Base-by-base conservation (phyloP, 768 basidiomycete species). In the Multifurca ochricompacta region DNA sequence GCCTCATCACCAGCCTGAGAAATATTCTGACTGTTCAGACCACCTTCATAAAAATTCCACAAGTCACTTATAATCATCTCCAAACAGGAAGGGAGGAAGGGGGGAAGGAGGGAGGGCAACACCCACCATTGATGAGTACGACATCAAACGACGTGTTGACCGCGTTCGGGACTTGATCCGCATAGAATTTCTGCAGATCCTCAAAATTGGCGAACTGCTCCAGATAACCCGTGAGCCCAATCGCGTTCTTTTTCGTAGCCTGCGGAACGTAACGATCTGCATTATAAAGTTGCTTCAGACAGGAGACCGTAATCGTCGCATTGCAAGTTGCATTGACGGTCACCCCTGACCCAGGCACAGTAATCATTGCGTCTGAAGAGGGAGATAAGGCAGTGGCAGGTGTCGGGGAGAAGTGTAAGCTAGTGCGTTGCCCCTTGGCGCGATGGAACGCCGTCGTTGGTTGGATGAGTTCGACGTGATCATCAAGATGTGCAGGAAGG, bases 391-490 rank as follows among this genome's bases (percentile, higher is more conserved):
- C 6, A n/a, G 6, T 13, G 0, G 28, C 39, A 2, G 16, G n/a
- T 28, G 11, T 6, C 19, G 39, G 37, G 23, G 56, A 51, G 10
- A 55, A 71, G 48, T 69, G 68, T 3, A 75, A 53, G 0, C 69
- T 74, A 5, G 71, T 73, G 48, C 62, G 72, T 21, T 73, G 67
- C 3, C 66, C 67, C 59, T 70, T 75, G 48, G 69, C 67, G 36
- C 75, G 73, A 49, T 71, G 67, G 60, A 85, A 85, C 65, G 79
- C 76, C 0, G 82, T 85, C 1, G 83, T 85, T 0, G 83, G 83
- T 51, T 85, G 82, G 31, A 85, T 69, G 32, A 83, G 65, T 19
- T 84, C 81, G 43, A 85, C 63, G 62, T 84, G 81, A 1, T 71
- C 66, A 57, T 78, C 73, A 48, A 85, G 64, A 43, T 73, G 51